Base-by-base conservation (phyloP, 108 stramenopile species). In the Fistulifera solaris region DNA sequence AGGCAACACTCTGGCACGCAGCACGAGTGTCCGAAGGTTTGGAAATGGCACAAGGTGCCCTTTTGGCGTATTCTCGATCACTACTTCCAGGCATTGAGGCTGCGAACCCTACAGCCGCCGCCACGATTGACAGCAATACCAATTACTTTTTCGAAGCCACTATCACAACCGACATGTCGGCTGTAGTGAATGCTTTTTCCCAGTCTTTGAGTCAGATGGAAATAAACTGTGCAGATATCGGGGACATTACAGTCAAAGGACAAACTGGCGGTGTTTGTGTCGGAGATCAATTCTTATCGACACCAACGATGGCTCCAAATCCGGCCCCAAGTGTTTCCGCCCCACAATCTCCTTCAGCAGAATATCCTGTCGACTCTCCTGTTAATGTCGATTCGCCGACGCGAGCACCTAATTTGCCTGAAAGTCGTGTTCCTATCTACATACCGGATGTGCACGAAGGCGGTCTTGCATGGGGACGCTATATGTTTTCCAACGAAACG, bases 1-100 rank as follows among this genome's bases (percentile, higher is more conserved):
- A 77, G 53, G 77, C 68, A 18, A 64, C 59, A 23, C 48, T 80
- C n/a, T 59, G 59, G 45, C 68, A 61, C 39, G 68, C 72, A 12
- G 44, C 44, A 50, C 39, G 38, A 54, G 64, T 46, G 61, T 31
- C 40, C 45, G 48, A 16, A 52, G 75, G 17, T 28, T 35, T 17
- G 77, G 59, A 42, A 58, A 66, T 21, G 38, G 44, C 11, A 47
- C 63, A 28, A 42, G 63, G 70, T 13, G 54, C 46, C 10, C 67
- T 68, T 16, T 68, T 65, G 41, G 61, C 60, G 6, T 62, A 61
- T 40, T 25, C 70, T 0, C 38, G 56, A 7, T 56, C 62, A 12
- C 63, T 72, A 46, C 55, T 79, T 25, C 78, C 78, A 0, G 6
- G 61, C 38, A 26, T 79, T 10, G 19, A 68, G 40, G 6, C 27